phyloP scores from a whole-genome alignment of 352 stramenopile genomes.

The Thraustotheca clavata region DNA sequence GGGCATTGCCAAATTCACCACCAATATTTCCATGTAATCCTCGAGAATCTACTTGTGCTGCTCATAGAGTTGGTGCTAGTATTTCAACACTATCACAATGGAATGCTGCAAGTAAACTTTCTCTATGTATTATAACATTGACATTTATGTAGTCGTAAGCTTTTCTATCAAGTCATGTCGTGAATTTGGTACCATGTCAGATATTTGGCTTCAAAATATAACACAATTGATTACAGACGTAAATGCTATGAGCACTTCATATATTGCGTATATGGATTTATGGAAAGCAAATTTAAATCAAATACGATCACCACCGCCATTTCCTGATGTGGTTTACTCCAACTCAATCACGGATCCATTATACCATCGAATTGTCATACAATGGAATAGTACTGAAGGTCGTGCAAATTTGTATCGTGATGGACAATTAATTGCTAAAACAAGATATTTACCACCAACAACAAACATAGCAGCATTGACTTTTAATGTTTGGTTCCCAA shows the following conservation, averaged over 20 bases:
- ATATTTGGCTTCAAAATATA: constrained; percentile 44
- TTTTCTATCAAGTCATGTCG: constrained; percentile 42
- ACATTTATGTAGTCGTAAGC: constrained; percentile 28
- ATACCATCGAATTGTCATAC: constrained; percentile 32
- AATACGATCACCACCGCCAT: constrained; percentile 31
- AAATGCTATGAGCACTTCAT: neutral
- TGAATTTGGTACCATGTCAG: constrained; percentile 45
- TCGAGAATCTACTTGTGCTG: constrained; percentile 28
- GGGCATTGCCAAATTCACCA: constrained; percentile 37
- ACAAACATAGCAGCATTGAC: constrained; percentile 24
- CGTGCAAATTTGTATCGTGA: constrained; percentile 58
- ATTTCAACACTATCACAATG: constrained; percentile 29
- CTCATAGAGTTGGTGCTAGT: constrained; percentile 43
- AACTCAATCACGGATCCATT: constrained; percentile 28
- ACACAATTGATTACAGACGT: constrained; percentile 32
- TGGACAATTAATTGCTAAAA: constrained; percentile 37
- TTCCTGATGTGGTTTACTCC: neutral
- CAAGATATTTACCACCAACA: constrained; percentile 19
- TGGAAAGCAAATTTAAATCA: constrained; percentile 56
- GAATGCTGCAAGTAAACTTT: constrained; percentile 30
- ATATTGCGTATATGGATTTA: constrained; percentile 20
- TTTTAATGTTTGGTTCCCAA: constrained; percentile 61
- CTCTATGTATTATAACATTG: neutral
- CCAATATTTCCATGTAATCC: constrained; percentile 37
- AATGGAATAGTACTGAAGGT: constrained; percentile 47